These are phyloP conservation scores for Spinellus fusiger DNA, from an alignment of 192 early-diverging fungal species.

Conservation along the genomic window DNA sequence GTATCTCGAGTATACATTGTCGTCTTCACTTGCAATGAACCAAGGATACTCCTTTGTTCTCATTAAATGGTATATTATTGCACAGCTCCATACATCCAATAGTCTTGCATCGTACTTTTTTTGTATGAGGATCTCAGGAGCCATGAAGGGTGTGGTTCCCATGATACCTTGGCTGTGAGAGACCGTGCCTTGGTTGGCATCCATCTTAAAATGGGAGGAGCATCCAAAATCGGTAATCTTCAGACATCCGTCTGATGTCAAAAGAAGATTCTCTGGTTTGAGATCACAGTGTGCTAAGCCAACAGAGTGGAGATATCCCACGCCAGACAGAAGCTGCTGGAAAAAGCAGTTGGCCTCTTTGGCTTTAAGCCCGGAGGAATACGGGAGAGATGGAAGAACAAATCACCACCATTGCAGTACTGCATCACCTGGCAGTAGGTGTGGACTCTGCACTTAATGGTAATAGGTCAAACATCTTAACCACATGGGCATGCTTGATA, in stretches of 20 bases:
- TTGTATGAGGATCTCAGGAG: slow-evolving; percentile 74
- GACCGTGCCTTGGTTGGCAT: slow-evolving; percentile 5
- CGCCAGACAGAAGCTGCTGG: slow-evolving; percentile 84
- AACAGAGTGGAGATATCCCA: slow-evolving; percentile 84
- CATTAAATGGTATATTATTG: slow-evolving; percentile 58
- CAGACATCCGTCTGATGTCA: slow-evolving; percentile 69
- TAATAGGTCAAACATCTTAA: slow-evolving; percentile 71
- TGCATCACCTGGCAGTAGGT: slow-evolving; percentile 71
- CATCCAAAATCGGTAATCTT: slow-evolving; percentile 99
- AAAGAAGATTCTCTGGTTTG: slow-evolving; percentile 81
- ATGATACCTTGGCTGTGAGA: slow-evolving; percentile 41
- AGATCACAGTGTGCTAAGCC: slow-evolving; percentile 89
- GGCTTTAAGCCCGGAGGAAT: slow-evolving; percentile 37
- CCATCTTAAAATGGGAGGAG: slow-evolving; percentile 75
- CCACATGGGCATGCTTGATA: slow-evolving; percentile 67
- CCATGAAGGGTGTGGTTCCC: slow-evolving; percentile 94
- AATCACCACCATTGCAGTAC: slow-evolving; percentile 74
- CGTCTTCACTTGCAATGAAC: slow-evolving; percentile 14
- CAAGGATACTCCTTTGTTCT: slow-evolving; percentile 2
- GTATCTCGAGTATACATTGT: slow-evolving; percentile 1
- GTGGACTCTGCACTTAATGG: slow-evolving; percentile 52
- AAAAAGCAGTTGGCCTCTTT: slow-evolving; percentile 72
- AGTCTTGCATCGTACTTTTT: slow-evolving; percentile 87
- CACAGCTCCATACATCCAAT: slow-evolving; percentile 90
- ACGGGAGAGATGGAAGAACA: slow-evolving; percentile 66